A percentile compares a stretch with the other conserved stretches of the same genome.
Conservation (phyloP, 805 yeast species). For the Millerozyma miso region DNA sequence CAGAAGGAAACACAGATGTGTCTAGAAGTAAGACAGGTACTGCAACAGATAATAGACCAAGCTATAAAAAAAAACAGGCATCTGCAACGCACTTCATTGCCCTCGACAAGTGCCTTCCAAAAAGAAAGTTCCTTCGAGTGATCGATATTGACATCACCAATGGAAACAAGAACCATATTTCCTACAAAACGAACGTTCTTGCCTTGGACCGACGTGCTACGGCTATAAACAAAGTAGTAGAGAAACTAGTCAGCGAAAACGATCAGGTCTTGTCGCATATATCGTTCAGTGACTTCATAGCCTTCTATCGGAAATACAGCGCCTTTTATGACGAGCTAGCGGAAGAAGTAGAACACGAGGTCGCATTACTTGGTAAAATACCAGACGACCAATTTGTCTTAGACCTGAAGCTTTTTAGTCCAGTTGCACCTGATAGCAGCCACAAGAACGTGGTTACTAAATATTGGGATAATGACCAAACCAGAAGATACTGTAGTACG, state of each 20-base stretch:
- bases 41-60: not conserved
- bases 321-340: constrained; percentile 16
- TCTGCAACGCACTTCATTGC: constrained; percentile 58
- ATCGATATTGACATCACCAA: constrained; percentile 36
- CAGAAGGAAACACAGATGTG: not conserved
- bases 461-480: constrained; percentile 36
- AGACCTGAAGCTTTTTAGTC: constrained; percentile 20
- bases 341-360: constrained; percentile 16
- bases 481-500: constrained; percentile 25
- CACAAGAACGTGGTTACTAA: constrained; percentile 15
- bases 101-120: constrained; percentile 77
- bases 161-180: constrained; percentile 11
- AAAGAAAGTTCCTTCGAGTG: constrained; percentile 54
- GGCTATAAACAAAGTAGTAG: constrained; percentile 33
- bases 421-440: constrained; percentile 23
- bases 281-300: constrained; percentile 9
- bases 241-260: constrained; percentile 13
- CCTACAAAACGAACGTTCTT: constrained; percentile 10
- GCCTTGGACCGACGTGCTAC: constrained; percentile 29
- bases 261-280: constrained; percentile 11
- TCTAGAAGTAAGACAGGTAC: no score
- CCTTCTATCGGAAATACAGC: constrained; percentile 7
- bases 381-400: constrained; percentile 11
- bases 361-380: constrained; percentile 7
- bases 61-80: not conserved